Percentiles rank a stretch among this genome's conserved stretches.
Evolutionary conservation across 345 rosid genomes (phyloP).

Genomic region (Heritiera littoralis): DNA sequence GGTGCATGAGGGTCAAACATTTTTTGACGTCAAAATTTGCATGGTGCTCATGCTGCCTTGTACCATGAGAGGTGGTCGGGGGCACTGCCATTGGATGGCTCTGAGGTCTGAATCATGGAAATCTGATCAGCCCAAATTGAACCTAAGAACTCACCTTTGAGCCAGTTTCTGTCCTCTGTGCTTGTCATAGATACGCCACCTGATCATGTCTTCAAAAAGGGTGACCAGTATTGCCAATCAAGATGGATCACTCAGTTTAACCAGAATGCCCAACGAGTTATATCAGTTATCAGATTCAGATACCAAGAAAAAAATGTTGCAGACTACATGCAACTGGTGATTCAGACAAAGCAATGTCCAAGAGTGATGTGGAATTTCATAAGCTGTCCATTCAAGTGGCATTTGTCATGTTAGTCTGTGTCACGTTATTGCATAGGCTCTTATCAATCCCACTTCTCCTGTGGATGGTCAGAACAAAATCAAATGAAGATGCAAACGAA

Average conservation of each 20-base stretch:
- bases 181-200: too few relatives aligned
- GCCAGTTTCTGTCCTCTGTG: too few relatives aligned
- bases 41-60: constrained; percentile 43
- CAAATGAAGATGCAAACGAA: background rate
- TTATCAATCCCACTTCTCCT: background rate
- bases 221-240: background rate
- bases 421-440: background rate
- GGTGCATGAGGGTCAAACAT: constrained; percentile 10
- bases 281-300: background rate
- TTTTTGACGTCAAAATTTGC: constrained; percentile 4
- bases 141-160: constrained; percentile 3
- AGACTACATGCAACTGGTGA: constrained; percentile 8
- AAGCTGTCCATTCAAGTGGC: background rate
- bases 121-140: constrained; percentile 34
- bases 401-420: background rate
- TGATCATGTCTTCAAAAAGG: background rate
- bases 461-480: too few relatives aligned
- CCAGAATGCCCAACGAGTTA: background rate
- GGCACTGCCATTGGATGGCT: constrained; percentile 2
- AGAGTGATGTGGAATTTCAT: background rate
- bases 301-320: background rate
- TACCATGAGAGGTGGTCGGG: constrained; percentile 53
- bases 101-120: constrained; percentile 32
- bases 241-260: background rate
- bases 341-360: background rate